These are phyloP conservation scores for Puya raimondii DNA, from an alignment of 176 grass and related monocot genomes.

Conservation along the genomic window DNA sequence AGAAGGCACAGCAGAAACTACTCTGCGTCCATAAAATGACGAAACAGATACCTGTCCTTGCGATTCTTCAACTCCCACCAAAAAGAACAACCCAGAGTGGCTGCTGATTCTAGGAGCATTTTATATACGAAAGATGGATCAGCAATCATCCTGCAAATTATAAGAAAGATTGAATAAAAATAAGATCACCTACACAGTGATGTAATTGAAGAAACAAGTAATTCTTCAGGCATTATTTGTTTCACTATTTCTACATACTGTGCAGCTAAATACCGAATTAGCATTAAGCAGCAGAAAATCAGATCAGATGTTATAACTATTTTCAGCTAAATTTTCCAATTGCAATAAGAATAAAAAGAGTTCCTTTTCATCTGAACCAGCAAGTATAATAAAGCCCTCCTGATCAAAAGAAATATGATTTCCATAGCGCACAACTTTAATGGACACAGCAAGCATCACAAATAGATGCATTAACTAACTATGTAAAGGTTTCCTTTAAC, in stretches of 20 bases:
- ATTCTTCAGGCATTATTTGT: not conserved
- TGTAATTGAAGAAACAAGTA: not conserved
- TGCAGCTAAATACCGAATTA: not conserved
- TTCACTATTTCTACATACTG: not conserved
- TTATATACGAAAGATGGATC: slow-evolving; percentile 91
- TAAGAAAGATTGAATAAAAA: slow-evolving; percentile 11
- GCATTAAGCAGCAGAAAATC: not conserved
- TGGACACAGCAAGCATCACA: not conserved
- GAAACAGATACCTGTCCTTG: slow-evolving; percentile 61
- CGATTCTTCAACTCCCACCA: slow-evolving; percentile 88
- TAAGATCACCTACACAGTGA: not conserved
- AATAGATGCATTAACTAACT: not conserved
- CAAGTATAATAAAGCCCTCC: not conserved
- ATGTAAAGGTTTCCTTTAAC: not conserved
- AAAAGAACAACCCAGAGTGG: slow-evolving; percentile 49
- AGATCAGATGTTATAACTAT: not conserved
- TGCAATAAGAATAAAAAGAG: not conserved
- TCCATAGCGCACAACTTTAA: not conserved
- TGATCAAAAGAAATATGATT: not conserved
- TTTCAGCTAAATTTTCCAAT: not conserved
- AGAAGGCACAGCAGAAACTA: not conserved
- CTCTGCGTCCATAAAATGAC: slow-evolving; percentile 9
- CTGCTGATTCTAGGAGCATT: slow-evolving; percentile 65
- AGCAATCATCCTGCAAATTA: slow-evolving; percentile 77
- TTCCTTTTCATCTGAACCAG: not conserved